Base-by-base conservation (phyloP, 2,329 filamentous ascomycete genomes). In the Sphaceloma murrayae region DNA sequence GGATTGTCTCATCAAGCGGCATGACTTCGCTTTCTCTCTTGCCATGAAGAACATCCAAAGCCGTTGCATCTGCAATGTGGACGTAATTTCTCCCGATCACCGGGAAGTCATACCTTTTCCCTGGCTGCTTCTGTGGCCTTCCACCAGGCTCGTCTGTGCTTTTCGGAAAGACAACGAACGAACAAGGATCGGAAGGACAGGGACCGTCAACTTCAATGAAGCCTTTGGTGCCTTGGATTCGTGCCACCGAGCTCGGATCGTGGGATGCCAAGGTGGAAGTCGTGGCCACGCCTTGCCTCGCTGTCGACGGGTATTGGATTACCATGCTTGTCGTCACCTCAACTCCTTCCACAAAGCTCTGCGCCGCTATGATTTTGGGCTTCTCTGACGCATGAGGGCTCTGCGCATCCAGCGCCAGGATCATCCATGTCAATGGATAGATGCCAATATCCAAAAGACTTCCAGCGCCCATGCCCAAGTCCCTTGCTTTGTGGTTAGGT, bases 21-120 rank as follows among this genome's bases (percentile, higher is more conserved):
- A 72, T 67, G 2, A 63, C 55, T 0, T 53, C 53, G 43, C 60
- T 69, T 49, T 70, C 55, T 4, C 53, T 56, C 36, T 52, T 60
- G 0, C 63, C 63, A 3, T 60, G 59, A 2, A 58, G 56, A 30
- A 70, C 58, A 48, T 68, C 64, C 4, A 60, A 34, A 0, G 68
- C 68, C 4, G 64, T 63, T 0, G 61, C 60, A 47, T 70, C 67
- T 2, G 66, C 66, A 49, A 73, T 69, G 55, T 56, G 72, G 54
- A 58, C 66, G 44, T 67, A 70, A 0, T 63, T 67, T 22, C 54
- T 54, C 0, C 61, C 62, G 0, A 57, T 56, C 10, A 56, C 56
- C 18, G 61, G 56, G 42, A 68, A 67, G 1, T 63, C 56, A 27
- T 61, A 62, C 22, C 54, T 61, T 53, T 63, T 58, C 6, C 49